Conservation (phyloP, 257 asterid genomes). For the Marsdenia floribunda region DNA sequence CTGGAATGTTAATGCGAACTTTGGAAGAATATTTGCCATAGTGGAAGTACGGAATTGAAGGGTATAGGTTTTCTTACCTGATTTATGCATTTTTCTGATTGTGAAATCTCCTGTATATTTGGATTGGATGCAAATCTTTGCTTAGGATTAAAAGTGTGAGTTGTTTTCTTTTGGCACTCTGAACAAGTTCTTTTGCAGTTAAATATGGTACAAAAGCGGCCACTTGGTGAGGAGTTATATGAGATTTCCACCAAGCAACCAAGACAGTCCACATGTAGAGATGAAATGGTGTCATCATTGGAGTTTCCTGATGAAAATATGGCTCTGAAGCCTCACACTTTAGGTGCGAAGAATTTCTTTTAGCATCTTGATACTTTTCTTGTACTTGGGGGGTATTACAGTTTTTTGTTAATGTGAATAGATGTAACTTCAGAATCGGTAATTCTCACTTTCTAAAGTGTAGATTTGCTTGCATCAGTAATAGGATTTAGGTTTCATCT, state of each 20-base stretch:
- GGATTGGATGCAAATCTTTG: not conserved
- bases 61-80: not conserved
- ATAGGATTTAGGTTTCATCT: not conserved
- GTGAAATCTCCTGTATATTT: not conserved
- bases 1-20: not conserved
- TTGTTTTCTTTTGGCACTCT: not conserved
- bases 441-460: not conserved
- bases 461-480: not conserved
- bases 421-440: not conserved
- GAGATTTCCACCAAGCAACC: conserved; percentile 39
- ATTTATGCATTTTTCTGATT: not conserved
- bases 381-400: not conserved
- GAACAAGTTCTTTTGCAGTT: conserved; percentile 23
- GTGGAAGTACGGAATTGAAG: not conserved
- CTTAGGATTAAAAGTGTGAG: not conserved
- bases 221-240: conserved; percentile 27
- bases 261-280: conserved; percentile 31
- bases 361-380: not conserved
- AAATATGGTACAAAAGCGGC: conserved; percentile 47
- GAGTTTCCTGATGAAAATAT: conserved; percentile 30
- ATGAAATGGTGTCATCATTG: conserved; percentile 25
- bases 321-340: conserved; percentile 12
- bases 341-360: conserved; percentile 23
- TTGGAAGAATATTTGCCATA: not conserved
- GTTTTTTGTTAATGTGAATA: not conserved